Percentiles rank a stretch among this genome's conserved stretches.
phyloP scores from a whole-genome alignment of 371 early-diverging fungal genomes.

The Enteropsectra breve region DNA sequence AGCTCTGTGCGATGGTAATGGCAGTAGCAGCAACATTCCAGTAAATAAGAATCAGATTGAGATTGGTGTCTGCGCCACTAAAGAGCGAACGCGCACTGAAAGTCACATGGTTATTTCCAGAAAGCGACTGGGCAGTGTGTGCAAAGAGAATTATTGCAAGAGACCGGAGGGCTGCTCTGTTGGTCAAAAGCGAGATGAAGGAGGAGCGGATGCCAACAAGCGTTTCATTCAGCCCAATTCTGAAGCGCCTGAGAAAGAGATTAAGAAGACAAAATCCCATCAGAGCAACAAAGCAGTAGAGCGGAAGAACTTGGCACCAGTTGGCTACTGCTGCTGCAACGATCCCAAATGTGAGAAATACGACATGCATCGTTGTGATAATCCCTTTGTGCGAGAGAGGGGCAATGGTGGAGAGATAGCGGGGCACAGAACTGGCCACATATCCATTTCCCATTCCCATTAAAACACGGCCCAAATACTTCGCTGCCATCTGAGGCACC shows the following conservation, averaged over 20 bases:
- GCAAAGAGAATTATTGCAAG: neutral
- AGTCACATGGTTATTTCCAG: neutral
- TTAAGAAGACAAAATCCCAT: neutral
- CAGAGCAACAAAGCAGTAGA: neutral
- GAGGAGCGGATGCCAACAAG: neutral
- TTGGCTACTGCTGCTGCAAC: too few species aligned
- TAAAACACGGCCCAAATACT: conserved; percentile 63
- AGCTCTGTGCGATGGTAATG: conserved; percentile 62
- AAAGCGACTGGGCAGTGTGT: neutral
- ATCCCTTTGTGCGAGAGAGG: conserved; percentile 69
- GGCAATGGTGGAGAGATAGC: conserved; percentile 73
- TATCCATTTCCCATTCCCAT: conserved; percentile 73
- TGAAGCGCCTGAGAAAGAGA: neutral
- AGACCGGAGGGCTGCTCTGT: neutral
- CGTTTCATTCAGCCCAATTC: neutral
- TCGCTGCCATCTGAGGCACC: too few species aligned
- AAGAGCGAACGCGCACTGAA: conserved; percentile 57
- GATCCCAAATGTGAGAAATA: conserved; percentile 62
- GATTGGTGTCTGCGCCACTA: conserved; percentile 59
- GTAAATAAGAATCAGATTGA: neutral
- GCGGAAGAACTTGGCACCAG: conserved; percentile 68
- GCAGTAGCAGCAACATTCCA: too few species aligned
- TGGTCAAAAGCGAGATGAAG: neutral
- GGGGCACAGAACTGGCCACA: conserved; percentile 70
- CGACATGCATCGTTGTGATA: conserved; percentile 69